phyloP scores from a whole-genome alignment of 306 rosid genomes.

The Sophora flavescens region DNA sequence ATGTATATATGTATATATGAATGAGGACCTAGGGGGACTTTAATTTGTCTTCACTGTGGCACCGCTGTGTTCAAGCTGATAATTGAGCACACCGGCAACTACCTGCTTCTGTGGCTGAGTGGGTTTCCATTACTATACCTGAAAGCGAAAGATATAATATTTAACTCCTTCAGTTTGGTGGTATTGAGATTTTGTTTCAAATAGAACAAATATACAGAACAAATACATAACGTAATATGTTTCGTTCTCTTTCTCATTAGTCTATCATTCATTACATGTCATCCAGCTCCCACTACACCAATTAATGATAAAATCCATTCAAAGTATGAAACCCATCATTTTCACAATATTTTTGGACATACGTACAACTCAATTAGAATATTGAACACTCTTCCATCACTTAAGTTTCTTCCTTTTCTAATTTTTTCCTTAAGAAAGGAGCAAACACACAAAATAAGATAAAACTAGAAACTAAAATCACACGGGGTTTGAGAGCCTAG shows the following conservation, averaged over 20 bases:
- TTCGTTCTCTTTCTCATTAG: not conserved
- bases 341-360: not conserved
- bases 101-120: not conserved
- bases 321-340: not conserved
- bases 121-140: not conserved
- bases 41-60: not conserved
- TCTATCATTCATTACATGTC: not conserved
- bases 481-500: no score
- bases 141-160: conserved; percentile 29
- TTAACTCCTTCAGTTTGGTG: conserved; percentile 2
- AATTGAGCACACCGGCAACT: not conserved
- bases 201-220: not conserved
- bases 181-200: conserved; percentile 12
- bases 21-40: not conserved
- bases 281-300: not conserved
- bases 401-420: not conserved
- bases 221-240: not conserved
- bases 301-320: not conserved
- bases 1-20: no score
- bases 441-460: no score
- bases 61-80: not conserved
- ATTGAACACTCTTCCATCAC: not conserved
- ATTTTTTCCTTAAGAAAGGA: no score
- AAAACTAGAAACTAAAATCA: no score
- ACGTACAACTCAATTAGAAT: not conserved